A percentile compares a stretch with the other conserved stretches of the same genome.
phyloP scores from a whole-genome alignment of 2,329 filamentous ascomycete genomes.

The Thelonectria rubi region DNA sequence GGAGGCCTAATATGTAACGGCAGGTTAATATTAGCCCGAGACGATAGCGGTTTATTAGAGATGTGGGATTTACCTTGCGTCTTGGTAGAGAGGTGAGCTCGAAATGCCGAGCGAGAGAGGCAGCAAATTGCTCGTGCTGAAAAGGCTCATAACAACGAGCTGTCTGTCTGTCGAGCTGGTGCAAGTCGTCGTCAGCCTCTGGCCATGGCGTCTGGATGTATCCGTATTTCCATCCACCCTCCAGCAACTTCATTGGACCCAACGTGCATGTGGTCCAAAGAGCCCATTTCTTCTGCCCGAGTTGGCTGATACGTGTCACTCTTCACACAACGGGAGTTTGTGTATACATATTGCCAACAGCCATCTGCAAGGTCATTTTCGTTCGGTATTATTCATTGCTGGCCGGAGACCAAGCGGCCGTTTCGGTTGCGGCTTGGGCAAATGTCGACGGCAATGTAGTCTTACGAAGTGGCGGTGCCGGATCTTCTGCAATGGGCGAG shows the following conservation, averaged over 20 bases:
- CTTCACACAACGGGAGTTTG: background rate
- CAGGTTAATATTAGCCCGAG: no score
- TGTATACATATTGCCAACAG: background rate
- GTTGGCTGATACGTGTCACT: constrained; percentile 12
- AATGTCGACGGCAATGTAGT: no score
- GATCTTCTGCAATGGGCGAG: no score
- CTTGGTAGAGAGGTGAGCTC: no score
- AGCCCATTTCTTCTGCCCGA: background rate
- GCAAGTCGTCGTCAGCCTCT: constrained; percentile 21
- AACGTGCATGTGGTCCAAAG: constrained; percentile 6
- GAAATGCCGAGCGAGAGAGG: no score
- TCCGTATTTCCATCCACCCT: constrained; percentile 17
- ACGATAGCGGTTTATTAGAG: background rate
- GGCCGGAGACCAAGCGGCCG: constrained; percentile 1
- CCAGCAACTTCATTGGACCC: background rate
- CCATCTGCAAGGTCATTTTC: background rate
- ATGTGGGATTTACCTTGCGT: background rate
- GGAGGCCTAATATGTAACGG: no score
- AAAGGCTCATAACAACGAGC: background rate
- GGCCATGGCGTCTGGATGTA: constrained; percentile 2
- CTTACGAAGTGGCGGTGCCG: no score
- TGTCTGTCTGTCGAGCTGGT: constrained; percentile 16
- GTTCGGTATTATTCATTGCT: constrained; percentile 6
- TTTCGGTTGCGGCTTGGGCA: constrained; percentile 13
- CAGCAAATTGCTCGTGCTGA: background rate